These are phyloP conservation scores for Cicer pinnatifidum DNA, from an alignment of 306 rosid species.

Conservation along the genomic window DNA sequence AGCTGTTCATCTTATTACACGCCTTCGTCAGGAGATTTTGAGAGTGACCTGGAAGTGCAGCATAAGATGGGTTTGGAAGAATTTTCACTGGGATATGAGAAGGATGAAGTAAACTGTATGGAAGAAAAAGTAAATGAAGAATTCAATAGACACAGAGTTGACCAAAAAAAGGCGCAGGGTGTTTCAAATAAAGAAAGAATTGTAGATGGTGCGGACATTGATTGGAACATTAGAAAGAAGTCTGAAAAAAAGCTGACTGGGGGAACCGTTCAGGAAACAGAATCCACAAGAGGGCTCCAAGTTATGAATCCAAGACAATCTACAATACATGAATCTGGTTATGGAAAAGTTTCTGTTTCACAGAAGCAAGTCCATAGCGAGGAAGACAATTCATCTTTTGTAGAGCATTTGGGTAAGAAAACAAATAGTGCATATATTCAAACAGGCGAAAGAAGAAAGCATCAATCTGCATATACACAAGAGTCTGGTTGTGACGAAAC, in stretches of 20 bases:
- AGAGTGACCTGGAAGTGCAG: constrained; percentile 64
- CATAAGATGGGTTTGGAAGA: constrained; percentile 65
- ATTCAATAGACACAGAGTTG: constrained; percentile 44
- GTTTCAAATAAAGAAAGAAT: constrained; percentile 48
- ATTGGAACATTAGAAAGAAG: constrained; percentile 68
- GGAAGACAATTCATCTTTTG: constrained; percentile 54
- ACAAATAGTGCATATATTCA: constrained; percentile 51
- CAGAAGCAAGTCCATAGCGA: constrained; percentile 50
- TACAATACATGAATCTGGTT: constrained; percentile 49
- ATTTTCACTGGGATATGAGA: constrained; percentile 49
- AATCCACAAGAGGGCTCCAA: constrained; percentile 51
- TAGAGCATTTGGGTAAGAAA: constrained; percentile 47
- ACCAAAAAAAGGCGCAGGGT: constrained; percentile 39
- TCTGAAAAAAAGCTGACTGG: constrained; percentile 66
- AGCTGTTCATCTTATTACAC: constrained; percentile 91
- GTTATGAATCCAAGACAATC: constrained; percentile 47
- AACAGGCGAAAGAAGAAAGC: constrained; percentile 52
- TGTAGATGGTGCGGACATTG: constrained; percentile 47
- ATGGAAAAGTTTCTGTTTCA: constrained; percentile 54
- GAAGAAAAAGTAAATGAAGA: constrained; percentile 52
- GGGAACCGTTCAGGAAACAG: constrained; percentile 48
- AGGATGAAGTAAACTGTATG: constrained; percentile 44
- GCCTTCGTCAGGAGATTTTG: constrained; percentile 65
- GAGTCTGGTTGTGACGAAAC: constrained; percentile 46
- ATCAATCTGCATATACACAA: constrained; percentile 46